These are phyloP conservation scores for Chaetomium sp. DNA, from an alignment of 2,329 filamentous ascomycete genomes.

Conservation along the genomic window DNA sequence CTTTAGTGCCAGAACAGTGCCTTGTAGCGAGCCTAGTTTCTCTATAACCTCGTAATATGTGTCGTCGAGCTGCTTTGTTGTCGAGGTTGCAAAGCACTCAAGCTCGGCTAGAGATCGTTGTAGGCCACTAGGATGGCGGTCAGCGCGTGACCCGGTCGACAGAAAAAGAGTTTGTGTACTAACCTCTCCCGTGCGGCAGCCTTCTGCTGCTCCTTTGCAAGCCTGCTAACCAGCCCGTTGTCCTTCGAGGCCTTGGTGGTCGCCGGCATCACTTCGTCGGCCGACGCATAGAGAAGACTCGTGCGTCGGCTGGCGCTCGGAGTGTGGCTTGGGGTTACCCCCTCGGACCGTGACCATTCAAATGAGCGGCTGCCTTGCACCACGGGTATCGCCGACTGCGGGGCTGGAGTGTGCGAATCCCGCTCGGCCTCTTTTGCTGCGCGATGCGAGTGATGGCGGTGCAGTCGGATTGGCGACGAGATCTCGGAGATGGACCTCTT, in stretches of 20 bases:
- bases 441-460: constrained; percentile 43
- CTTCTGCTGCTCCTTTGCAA: constrained; percentile 47
- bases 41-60: constrained; percentile 74
- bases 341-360: constrained; percentile 50
- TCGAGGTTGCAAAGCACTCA: constrained; percentile 60
- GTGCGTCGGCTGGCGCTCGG: constrained; percentile 34
- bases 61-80: constrained; percentile 69
- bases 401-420: constrained; percentile 26
- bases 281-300: constrained; percentile 34
- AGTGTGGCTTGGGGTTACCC: constrained; percentile 43
- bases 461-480: constrained; percentile 50
- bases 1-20: constrained; percentile 64
- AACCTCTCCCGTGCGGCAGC: constrained; percentile 46
- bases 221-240: constrained; percentile 44
- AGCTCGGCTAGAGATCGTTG: constrained; percentile 57
- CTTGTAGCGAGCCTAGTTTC: constrained; percentile 65
- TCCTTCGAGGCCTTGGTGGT: constrained; percentile 38
- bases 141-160: not conserved
- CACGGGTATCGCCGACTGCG: constrained; percentile 36
- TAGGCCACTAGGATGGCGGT: constrained; percentile 47
- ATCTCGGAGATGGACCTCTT: constrained; percentile 59
- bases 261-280: constrained; percentile 30
- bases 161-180: constrained; percentile 26
- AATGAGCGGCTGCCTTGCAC: constrained; percentile 44
- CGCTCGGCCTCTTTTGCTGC: constrained; percentile 44